Conservation (phyloP, 352 stramenopile genomes). For the Pythium pectinolyticum region DNA sequence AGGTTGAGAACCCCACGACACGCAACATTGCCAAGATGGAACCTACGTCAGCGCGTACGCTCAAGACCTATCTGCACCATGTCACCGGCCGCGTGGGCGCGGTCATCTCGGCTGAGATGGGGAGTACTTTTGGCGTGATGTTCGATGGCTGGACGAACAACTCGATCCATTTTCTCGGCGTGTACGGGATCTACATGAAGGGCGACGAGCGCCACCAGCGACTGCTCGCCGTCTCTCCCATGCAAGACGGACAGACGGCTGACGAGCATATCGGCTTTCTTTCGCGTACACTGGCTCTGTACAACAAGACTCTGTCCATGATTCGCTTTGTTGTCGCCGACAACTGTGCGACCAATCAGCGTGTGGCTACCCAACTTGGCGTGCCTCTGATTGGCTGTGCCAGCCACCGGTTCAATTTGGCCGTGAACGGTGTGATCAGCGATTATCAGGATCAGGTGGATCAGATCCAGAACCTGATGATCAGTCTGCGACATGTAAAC, state of each 20-base stretch:
- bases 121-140: slow-evolving; percentile 20
- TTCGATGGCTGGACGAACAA: slow-evolving; percentile 23
- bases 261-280: slow-evolving; percentile 15
- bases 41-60: background rate
- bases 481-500: background rate
- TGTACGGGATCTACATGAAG: slow-evolving; percentile 14
- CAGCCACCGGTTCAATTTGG: slow-evolving; percentile 1
- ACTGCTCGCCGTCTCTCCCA: slow-evolving; percentile 14
- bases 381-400: background rate
- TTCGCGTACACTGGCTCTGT: background rate
- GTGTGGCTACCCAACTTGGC: background rate
- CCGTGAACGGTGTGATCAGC: background rate
- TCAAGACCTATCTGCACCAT: slow-evolving; percentile 13
- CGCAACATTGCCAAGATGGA: background rate
- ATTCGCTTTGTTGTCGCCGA: slow-evolving; percentile 7
- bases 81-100: slow-evolving; percentile 3
- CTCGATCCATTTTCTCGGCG: slow-evolving; percentile 16
- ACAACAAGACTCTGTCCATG: background rate
- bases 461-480: slow-evolving; percentile 16
- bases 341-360: slow-evolving; percentile 4
- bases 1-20: background rate
- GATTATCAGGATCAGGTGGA: slow-evolving; percentile 1
- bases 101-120: slow-evolving; percentile 13
- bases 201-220: background rate
- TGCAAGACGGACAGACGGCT: slow-evolving; percentile 11